Evolutionary conservation across 1,284 basidiomycete genomes (phyloP), one percentile per base, ranked within the genome.

Genomic region (Lignosus rhinocerotis): DNA sequence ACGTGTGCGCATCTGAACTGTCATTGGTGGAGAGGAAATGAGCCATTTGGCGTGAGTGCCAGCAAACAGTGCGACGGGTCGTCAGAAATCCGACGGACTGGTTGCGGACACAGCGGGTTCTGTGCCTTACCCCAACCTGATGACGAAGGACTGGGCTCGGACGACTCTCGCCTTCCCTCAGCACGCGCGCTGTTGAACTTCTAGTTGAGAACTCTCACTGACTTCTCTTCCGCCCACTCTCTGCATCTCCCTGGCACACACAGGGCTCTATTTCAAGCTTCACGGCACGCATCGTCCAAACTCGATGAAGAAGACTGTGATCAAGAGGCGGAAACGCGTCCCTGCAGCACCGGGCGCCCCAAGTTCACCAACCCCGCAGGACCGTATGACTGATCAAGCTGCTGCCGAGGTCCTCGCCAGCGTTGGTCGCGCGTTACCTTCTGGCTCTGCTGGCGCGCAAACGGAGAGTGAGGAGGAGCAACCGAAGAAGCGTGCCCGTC

Each of bases 291-390:
- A 98, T 68, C 88, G 96, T 44, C 96, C 96, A 34, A 96, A 96
- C 62, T 94, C 94, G 58, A 96, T 99, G 94, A 98, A 97, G 78
- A 98, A 98, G 81, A 92, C 93, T 3, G 94, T 98, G 67, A 99
- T 99, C 81, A 99, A 99, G 79, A 87, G 96, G 38, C 83, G 96
- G 62, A 98, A 98, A 78, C 89, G 96, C 66, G 94, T 98, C 32
- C 93, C 95, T 49, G 94, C 93, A 41, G 88, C 84, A 49, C 64
- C 77, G 51, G 82, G 80, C 56, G 60, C 60, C 11, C 63, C 66
- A 19, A 66, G 69, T 1, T 72, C 71, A 3, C 72, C 70, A 25
- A 70, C 62, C 55, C 68, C 69, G 45, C 69, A 72, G 44, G 69
- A 71, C 56, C 83, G 87, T 49, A 86, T 92, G 78, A 82, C 87